Evolutionary conservation across 2,329 filamentous ascomycete genomes (phyloP).

Genomic region (Parastagonospora nodorum): DNA sequence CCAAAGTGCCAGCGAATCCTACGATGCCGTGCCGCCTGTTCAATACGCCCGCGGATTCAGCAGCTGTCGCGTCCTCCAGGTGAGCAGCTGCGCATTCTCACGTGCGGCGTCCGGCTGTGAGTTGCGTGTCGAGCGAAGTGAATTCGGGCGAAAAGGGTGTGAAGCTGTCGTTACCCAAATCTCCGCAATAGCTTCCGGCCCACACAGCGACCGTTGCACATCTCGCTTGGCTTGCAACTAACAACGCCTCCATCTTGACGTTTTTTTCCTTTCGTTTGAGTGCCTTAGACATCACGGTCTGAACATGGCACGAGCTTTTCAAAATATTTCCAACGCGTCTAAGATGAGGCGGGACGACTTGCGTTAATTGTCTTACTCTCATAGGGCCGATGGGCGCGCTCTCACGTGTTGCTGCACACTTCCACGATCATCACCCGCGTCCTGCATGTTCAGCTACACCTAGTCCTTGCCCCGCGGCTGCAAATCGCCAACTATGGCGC

Average conservation of each 20-base stretch:
- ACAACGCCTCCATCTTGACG: background rate
- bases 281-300: too few relatives aligned
- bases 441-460: background rate
- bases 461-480: background rate
- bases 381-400: background rate
- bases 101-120: constrained; percentile 14
- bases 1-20: constrained; percentile 20
- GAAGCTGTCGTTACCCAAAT: constrained; percentile 7
- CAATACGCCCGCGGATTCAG: background rate
- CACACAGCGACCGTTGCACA: background rate
- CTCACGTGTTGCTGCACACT: constrained; percentile 1
- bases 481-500: background rate
- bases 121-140: constrained; percentile 6
- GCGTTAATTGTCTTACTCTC: too few relatives aligned
- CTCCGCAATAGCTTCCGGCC: constrained; percentile 13
- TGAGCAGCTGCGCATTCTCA: constrained; percentile 13
- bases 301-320: background rate
- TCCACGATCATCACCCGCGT: background rate
- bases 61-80: constrained; percentile 14
- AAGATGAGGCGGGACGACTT: background rate
- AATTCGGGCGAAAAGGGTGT: constrained; percentile 13
- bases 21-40: constrained; percentile 2
- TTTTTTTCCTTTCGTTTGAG: too few relatives aligned
- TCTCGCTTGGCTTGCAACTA: constrained; percentile 6
- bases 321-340: background rate